Evolutionary conservation across 306 rosid species (phyloP), one percentile per base, ranked within the genome.

Genomic region (Lathyrus aphaca): DNA sequence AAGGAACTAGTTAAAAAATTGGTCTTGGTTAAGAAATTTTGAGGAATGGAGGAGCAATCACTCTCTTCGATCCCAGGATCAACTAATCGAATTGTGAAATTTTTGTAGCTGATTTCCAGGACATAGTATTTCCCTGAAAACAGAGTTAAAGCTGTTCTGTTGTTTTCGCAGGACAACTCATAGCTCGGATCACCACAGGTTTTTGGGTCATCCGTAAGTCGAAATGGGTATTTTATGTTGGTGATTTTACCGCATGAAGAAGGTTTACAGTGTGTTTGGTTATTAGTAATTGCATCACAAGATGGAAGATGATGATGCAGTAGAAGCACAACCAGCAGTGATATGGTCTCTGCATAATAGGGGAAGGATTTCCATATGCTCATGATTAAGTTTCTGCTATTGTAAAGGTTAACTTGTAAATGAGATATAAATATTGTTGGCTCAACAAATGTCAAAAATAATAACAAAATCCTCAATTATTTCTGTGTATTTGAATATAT

Each of bases 101-200:
- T 1, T 9, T 8, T 1, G 14, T 50, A 50, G 56, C 18, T 9
- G 13, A 50, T 50, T 18, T 19, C 13, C 25, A 3, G 1, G 2
- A 19, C 30, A 10, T 51, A 51, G 57, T 19, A 51, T 10, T 51
- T 51, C 3, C 57, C 57, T 0, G 29, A 18, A 51, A 19, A 18
- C n/a, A 10, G 30, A 51, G 3, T 19, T 19, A 51, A 51, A 3
- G 4, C 10, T 18, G 57, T 51, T 8, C 4, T 51, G 57, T 51
- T 19, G 57, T 51, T 51, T 51, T 51, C 57, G 14, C 57, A 51
- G 5, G 30, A 18, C 21, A 51, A 51, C 30, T 51, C 57, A 27
- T 51, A 51, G 0, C 30, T 51, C 0, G n/a, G 6, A 51, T 51
- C 14, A 1, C 57, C 57, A 0, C 57, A 51, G 3, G 8, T 10